These are phyloP conservation scores for Stentor roeselii DNA, from an alignment of 73 alveolate species.

Conservation along the genomic window DNA sequence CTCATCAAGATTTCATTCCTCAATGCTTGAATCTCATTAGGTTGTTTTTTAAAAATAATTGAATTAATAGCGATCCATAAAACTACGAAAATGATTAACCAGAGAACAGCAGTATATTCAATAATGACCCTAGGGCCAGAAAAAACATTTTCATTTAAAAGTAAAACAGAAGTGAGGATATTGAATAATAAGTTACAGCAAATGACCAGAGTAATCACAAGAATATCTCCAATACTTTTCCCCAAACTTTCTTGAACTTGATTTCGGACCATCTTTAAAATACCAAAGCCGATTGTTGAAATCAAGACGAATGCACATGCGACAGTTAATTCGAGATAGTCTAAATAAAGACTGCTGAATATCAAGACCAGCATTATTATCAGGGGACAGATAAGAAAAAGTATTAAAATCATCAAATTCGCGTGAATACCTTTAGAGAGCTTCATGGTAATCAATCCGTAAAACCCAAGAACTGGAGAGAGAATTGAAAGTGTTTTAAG, in stretches of 20 bases:
- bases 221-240: not conserved
- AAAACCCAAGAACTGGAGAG: not conserved
- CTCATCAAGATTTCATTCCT: not conserved
- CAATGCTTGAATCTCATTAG: not conserved
- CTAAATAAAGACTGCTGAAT: not conserved
- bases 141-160: not conserved
- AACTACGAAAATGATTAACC: not conserved
- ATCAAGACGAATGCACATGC: not conserved
- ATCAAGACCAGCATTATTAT: not conserved
- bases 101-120: not conserved
- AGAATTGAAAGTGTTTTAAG: not conserved
- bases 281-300: not conserved
- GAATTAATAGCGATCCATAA: slow-evolving; percentile 6
- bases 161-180: not conserved
- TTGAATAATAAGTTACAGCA: not conserved
- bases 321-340: not conserved
- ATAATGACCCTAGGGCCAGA: not conserved
- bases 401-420: not conserved
- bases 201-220: not conserved
- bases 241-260: not conserved
- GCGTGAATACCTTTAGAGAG: not conserved
- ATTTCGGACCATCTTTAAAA: not conserved
- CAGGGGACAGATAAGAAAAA: not conserved
- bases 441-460: not conserved
- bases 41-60: not conserved